Percentiles rank a stretch among this genome's conserved stretches.
Evolutionary conservation across 1,139 yeast species (phyloP).

Genomic region (Arxiozyma heterogenica): DNA sequence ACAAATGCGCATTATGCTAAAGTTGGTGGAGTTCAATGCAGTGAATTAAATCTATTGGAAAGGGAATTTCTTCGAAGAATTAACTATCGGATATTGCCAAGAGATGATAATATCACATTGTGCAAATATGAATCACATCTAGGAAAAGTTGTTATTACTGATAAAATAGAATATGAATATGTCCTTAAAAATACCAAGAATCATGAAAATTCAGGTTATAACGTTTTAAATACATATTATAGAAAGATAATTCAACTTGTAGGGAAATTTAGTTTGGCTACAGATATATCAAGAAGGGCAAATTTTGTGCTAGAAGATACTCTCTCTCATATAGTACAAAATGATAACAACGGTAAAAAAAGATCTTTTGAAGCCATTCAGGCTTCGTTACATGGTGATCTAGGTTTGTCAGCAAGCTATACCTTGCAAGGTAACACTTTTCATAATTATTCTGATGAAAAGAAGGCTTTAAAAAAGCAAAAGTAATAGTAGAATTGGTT

Average conservation of each 20-base stretch:
- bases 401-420: neutral
- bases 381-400: neutral
- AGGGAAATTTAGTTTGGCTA: conserved; percentile 35
- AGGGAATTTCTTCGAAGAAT: conserved; percentile 78
- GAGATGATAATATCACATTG: conserved; percentile 34
- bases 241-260: conserved; percentile 52
- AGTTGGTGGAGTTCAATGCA: conserved; percentile 86
- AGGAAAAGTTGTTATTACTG: conserved; percentile 20
- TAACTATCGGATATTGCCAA: conserved; percentile 65
- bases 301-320: conserved; percentile 12
- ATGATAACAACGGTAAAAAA: neutral
- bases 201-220: conserved; percentile 26
- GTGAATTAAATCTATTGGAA: conserved; percentile 80
- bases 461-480: neutral
- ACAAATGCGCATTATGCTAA: conserved; percentile 90
- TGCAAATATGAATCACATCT: conserved; percentile 27
- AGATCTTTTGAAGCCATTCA: neutral
- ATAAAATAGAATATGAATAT: conserved; percentile 5
- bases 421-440: neutral
- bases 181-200: conserved; percentile 2
- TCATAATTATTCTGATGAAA: neutral
- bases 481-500: neutral
- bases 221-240: conserved; percentile 51
- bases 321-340: neutral
- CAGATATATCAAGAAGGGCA: conserved; percentile 22